Evolutionary conservation across 257 asterid species (phyloP).

Genomic region (Nicotiana otophora): DNA sequence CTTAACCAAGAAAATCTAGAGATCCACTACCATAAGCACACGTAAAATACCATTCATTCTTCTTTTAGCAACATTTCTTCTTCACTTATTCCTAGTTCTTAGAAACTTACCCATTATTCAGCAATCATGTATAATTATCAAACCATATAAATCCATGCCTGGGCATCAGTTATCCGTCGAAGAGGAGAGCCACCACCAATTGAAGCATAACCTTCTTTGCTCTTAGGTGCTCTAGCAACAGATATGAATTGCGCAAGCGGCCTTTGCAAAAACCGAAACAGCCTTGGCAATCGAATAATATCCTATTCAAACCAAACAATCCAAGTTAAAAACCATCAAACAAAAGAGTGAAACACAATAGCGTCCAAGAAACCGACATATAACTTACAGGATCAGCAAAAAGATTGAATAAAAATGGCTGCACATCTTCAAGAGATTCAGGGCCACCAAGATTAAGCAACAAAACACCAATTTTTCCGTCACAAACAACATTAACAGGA

Average conservation of each 20-base stretch:
- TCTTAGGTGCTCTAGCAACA: constrained; percentile 90
- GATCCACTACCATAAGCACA: background rate
- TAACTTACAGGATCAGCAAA: constrained; percentile 92
- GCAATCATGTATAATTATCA: background rate
- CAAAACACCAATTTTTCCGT: constrained; percentile 85
- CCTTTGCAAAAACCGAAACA: constrained; percentile 90
- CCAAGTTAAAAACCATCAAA: constrained; percentile 19
- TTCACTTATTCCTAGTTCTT: background rate
- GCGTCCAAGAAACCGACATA: no score
- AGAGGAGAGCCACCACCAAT: constrained; percentile 99
- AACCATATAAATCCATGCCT: constrained; percentile 42
- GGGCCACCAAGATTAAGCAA: constrained; percentile 98
- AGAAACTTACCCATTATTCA: background rate
- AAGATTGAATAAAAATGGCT: constrained; percentile 92
- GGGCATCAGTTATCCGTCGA: constrained; percentile 94
- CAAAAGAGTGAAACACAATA: background rate
- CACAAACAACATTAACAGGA: constrained; percentile 35
- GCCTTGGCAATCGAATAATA: constrained; percentile 91
- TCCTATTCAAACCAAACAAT: constrained; percentile 45
- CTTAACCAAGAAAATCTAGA: background rate
- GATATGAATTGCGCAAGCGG: constrained; percentile 95
- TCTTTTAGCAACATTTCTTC: background rate
- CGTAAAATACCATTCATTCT: background rate
- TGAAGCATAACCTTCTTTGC: constrained; percentile 98
- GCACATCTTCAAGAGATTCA: constrained; percentile 95